These are phyloP conservation scores for Capronia epimyces DNA, from an alignment of 2,329 filamentous ascomycete genomes.

Conservation along the genomic window DNA sequence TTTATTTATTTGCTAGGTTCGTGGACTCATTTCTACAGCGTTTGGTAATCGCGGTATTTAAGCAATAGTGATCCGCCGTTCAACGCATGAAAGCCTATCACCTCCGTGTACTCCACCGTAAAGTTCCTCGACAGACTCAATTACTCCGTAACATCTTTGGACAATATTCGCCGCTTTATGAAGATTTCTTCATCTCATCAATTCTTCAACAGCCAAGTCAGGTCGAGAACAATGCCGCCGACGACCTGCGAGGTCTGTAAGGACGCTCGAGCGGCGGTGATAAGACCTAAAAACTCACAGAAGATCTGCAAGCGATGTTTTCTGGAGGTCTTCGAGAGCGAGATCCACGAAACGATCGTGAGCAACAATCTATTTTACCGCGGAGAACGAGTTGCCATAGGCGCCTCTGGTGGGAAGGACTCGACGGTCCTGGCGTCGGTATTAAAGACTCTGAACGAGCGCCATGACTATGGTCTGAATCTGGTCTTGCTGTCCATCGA, in stretches of 20 bases:
- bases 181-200: not conserved
- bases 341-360: constrained; percentile 88
- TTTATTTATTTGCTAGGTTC: not conserved
- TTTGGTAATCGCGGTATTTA: not conserved
- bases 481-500: constrained; percentile 87
- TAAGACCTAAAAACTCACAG: constrained; percentile 88
- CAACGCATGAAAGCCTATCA: not conserved
- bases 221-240: constrained; percentile 61
- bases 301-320: constrained; percentile 92
- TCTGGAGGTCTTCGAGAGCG: constrained; percentile 77
- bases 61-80: not conserved
- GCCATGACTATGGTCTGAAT: constrained; percentile 78
- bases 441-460: constrained; percentile 87
- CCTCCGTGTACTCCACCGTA: constrained; percentile 3
- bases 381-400: constrained; percentile 86
- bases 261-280: constrained; percentile 73
- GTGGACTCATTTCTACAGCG: not conserved
- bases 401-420: constrained; percentile 94
- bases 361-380: constrained; percentile 72
- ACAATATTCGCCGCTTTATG: not conserved
- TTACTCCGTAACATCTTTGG: not conserved
- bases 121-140: not conserved
- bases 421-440: constrained; percentile 94
- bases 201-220: not conserved
- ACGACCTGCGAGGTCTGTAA: constrained; percentile 70